Conservation (phyloP, 2,329 filamentous ascomycete genomes). For the Venturia effusa region DNA sequence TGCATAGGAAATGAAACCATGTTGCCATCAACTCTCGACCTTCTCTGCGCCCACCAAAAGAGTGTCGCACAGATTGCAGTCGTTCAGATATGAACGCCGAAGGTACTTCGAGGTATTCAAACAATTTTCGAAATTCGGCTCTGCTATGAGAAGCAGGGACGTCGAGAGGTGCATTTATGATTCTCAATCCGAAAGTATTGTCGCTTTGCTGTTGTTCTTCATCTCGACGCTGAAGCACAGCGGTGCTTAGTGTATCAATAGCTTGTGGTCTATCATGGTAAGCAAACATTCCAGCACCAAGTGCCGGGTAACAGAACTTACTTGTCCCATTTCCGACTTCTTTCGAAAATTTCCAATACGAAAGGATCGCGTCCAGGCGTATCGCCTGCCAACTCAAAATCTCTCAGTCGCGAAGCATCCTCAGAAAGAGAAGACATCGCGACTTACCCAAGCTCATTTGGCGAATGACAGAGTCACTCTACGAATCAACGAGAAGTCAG, state of each 20-base stretch:
- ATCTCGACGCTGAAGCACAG: background rate
- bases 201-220: background rate
- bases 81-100: constrained; percentile 20
- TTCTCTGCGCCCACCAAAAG: constrained; percentile 16
- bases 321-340: background rate
- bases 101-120: constrained; percentile 16
- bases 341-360: background rate
- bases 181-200: constrained; percentile 11
- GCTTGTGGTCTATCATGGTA: background rate
- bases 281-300: background rate
- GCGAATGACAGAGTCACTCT: background rate
- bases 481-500: background rate
- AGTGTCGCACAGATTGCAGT: constrained; percentile 19
- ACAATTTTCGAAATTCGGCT: constrained; percentile 10
- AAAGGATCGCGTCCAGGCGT: background rate
- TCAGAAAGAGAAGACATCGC: background rate
- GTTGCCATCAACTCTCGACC: background rate
- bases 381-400: background rate
- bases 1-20: constrained; percentile 21
- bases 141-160: constrained; percentile 13
- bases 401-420: background rate
- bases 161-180: constrained; percentile 18
- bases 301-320: background rate
- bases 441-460: background rate
- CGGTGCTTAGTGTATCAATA: background rate